Evolutionary conservation across 441 rosid genomes (phyloP), one percentile per base, ranked within the genome.

Genomic region (Populus hybrid): DNA sequence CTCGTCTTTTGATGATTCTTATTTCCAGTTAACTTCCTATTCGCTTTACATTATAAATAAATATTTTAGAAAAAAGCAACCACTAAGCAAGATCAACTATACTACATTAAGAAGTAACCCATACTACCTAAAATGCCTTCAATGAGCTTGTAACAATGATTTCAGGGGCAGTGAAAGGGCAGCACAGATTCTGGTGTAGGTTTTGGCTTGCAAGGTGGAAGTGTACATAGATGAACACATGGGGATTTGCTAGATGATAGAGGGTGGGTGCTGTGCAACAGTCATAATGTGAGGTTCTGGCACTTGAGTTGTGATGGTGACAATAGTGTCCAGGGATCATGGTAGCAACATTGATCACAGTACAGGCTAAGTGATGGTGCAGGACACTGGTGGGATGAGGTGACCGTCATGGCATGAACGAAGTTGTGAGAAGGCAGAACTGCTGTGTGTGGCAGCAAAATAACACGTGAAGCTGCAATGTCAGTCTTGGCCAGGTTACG

Each of bases 101-200:
- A 31, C 56, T 29, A 0, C 31, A 28, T 28, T 42, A 20, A 8
- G 59, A 68, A 76, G 67, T 26, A 68, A 16, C 5, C 24, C 12
- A 21, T 68, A 33, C 21, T 53, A 24, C 28, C 71, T 12, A 45
- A 42, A 72, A 72, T 72, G 28, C 75, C 36, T 72, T 72, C 26
- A 9, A 72, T 72, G n/a, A 69, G 72, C 45, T 31, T 29, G 40
- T 7, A 21, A 68, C 12, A 29, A 16, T 7, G 12, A 24, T 24
- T 7, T 23, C 64, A 71, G 50, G 24, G 6, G 9, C 4, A 26
- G 31, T 12, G 35, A 40, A 42, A 40, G 36, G 6, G 28, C 14
- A 45, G 28, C 20, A 29, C 31, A 29, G 31, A 29, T 29, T 29
- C 4, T 6, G 23, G 20, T 71, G 64, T 50, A 36, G 20, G 26